Evolutionary conservation across 208 protist species (phyloP), one percentile per base, ranked within the genome.

Genomic region (Endotrypanum monterogeii): DNA sequence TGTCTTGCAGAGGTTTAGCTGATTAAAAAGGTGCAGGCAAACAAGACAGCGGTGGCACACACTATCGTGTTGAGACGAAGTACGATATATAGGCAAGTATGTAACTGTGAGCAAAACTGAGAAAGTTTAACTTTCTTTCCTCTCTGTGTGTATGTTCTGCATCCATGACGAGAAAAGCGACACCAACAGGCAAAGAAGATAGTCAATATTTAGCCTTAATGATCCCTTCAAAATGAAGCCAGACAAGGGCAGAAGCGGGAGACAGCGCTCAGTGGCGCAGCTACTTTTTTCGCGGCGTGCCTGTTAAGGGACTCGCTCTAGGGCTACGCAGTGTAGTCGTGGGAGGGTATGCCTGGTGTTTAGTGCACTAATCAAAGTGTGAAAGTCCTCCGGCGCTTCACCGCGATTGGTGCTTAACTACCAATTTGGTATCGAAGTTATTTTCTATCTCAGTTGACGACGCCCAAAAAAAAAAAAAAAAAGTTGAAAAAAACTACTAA

Each of bases 121-220:
- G 37, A 65, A 25, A 46, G 60, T 48, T 30, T 41, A 35, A 56
- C 39, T 8, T 37, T 11, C n/a, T 69, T 69, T 55, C 50, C 78
- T 48, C 78, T 48, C 23, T 44, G 14, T 63, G 76, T 30, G 58
- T 58, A 78, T 52, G 20, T 80, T 32, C 23, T 61, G 14, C 44
- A 80, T 14, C 39, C 23, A 14, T 50, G 70, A 37, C 14, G 8
- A 69, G 3, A 25, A 55, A 69, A 69, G 48, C 46, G n/a, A 20
- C 41, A 55, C 41, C 41, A 72, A 81, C 32, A 81, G 46, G 79
- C 28, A 46, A 61, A 50, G 54, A 68, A 61, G 51, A 78, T 16
- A 74, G 30, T 25, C 8, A 9, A 25, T 7, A 48, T 30, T 30
- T 25, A 65, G 46, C 14, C 3, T 44, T 51, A 54, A 63, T 12